phyloP scores from a whole-genome alignment of 2,329 filamentous ascomycete species.

The Pleurostoma richardsiae region DNA sequence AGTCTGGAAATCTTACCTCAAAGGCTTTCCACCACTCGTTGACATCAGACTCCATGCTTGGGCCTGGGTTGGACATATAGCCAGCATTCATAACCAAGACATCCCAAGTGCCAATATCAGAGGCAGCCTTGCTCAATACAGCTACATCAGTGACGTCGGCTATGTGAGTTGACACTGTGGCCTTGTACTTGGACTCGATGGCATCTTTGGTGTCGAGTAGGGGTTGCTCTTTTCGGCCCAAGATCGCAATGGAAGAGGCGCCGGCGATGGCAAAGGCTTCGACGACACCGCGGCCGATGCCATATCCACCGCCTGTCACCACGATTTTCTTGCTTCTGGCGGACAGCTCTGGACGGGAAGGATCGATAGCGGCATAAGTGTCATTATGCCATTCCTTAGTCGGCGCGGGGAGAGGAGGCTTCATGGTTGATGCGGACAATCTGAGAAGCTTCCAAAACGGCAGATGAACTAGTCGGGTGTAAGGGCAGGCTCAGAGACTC shows the following conservation, averaged over 20 bases:
- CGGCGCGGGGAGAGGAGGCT: background rate
- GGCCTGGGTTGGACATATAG: constrained; percentile 10
- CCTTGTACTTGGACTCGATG: background rate
- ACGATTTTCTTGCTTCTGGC: background rate
- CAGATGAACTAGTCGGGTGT: no score
- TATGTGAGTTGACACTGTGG: background rate
- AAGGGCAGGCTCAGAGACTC: no score
- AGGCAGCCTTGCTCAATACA: background rate
- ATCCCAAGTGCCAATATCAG: constrained; percentile 11
- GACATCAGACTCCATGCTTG: constrained; percentile 10
- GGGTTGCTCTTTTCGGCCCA: constrained; percentile 1
- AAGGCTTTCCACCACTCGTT: constrained; percentile 19
- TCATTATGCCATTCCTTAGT: background rate
- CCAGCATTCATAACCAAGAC: constrained; percentile 21
- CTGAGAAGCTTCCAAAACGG: no score
- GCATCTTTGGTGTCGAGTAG: constrained; percentile 1
- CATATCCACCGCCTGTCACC: background rate
- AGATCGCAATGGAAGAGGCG: background rate
- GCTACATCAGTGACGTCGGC: constrained; percentile 1
- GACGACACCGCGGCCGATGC: background rate
- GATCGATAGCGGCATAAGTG: background rate
- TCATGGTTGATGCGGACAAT: no score
- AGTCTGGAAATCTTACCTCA: constrained; percentile 5
- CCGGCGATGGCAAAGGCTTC: constrained; percentile 1
- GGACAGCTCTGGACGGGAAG: constrained; percentile 1